Percentiles rank a stretch among this genome's conserved stretches.
Evolutionary conservation across 2,329 filamentous ascomycete genomes (phyloP).

Genomic region (Microsporum audouinii): DNA sequence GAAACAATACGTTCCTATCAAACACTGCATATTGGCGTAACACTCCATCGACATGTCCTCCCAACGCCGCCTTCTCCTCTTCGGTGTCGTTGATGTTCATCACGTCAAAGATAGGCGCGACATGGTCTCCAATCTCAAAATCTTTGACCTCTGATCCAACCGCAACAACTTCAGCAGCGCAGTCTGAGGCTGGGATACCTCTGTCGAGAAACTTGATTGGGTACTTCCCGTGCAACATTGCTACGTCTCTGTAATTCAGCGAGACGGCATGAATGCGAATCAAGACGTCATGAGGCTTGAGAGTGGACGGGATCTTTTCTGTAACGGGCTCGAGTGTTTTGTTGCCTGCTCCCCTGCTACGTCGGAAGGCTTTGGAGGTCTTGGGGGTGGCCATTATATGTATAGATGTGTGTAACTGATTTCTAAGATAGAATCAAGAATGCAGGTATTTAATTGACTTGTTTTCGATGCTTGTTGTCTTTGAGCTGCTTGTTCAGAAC

Average conservation of each 20-base stretch:
- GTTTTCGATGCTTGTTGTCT: not conserved
- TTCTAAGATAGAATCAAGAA: no score
- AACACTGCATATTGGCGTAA: slow-evolving; percentile 35
- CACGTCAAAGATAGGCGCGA: slow-evolving; percentile 50
- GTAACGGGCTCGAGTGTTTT: not conserved
- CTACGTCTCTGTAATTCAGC: slow-evolving; percentile 41
- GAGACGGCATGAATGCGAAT: slow-evolving; percentile 43
- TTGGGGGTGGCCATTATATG: not conserved
- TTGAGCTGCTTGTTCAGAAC: no score
- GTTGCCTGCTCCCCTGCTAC: not conserved
- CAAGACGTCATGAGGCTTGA: slow-evolving; percentile 35
- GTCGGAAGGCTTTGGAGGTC: not conserved
- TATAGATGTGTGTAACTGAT: not conserved
- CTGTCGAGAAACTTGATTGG: not conserved
- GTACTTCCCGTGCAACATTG: slow-evolving; percentile 47
- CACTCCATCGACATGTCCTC: slow-evolving; percentile 44
- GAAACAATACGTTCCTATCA: slow-evolving; percentile 30
- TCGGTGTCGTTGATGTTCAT: slow-evolving; percentile 41
- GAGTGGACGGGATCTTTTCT: not conserved
- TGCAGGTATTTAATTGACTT: not conserved
- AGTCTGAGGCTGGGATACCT: slow-evolving; percentile 52
- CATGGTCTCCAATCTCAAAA: slow-evolving; percentile 47
- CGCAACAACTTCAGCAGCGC: slow-evolving; percentile 51
- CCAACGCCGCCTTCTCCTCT: slow-evolving; percentile 29
- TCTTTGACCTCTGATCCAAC: slow-evolving; percentile 34